Evolutionary conservation across 306 rosid genomes (phyloP), one percentile per base, ranked within the genome.

Genomic region (Oemleria cerasiformis): DNA sequence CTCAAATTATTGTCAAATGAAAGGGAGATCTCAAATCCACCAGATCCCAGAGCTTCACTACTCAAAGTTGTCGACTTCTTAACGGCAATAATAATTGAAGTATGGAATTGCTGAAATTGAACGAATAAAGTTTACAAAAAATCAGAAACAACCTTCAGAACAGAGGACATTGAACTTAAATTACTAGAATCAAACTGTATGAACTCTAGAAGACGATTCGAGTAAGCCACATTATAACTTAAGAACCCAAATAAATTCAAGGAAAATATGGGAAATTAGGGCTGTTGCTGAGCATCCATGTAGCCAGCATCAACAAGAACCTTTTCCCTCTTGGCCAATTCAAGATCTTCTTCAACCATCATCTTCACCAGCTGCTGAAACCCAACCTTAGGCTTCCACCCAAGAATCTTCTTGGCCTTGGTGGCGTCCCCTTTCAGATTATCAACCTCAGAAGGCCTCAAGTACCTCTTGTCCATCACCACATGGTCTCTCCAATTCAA

Each of bases 261-360:
- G 36, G 11, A 19, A 40, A 14, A 8, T 23, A 58, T 16, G 55
- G 25, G 21, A 21, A 36, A 53, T 85, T 85, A 92, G 17, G 99
- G 99, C 47, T 95, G 99, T 67, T 95, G 99, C 69, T 95, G 99
- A 16, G 99, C 96, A 88, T 95, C 99, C 91, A 95, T 79, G 81
- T 77, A 95, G 36, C 99, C 99, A 57, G 99, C 99, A 83, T 95
- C 99, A 42, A 95, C 99, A 68, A 95, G 96, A 30, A 95, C 99
- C 81, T 95, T 95, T 84, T 95, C 97, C 80, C 91, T 83, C 89
- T 91, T 88, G 8, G 97, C 99, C 73, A 83, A 68, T 61, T 92
- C 97, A 41, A 95, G 11, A 57, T 95, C 99, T 72, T 95, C 88
- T 30, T 95, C 96, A 34, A 95, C 99, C 99, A 95, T 95, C 99